Conservation (phyloP, 2,329 filamentous ascomycete genomes). For the Venturia asperata region DNA sequence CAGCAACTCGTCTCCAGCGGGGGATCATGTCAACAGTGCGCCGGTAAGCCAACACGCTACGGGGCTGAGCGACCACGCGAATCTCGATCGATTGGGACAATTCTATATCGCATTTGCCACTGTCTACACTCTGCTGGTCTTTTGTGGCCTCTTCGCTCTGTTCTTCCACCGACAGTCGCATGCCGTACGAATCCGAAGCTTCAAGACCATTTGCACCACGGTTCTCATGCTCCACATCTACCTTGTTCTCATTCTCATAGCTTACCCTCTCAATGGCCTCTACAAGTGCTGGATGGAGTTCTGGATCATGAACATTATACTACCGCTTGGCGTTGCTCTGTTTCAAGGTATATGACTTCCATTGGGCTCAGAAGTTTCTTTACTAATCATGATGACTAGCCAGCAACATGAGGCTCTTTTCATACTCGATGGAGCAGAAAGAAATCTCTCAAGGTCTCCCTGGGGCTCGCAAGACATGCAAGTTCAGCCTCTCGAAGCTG, state of each 20-base stretch:
- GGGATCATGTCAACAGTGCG: neutral
- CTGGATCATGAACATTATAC: conserved; percentile 60
- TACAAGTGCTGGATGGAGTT: conserved; percentile 50
- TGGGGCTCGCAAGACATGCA: conserved; percentile 36
- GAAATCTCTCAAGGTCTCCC: conserved; percentile 24
- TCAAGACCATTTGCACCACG: conserved; percentile 37
- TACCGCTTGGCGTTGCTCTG: conserved; percentile 58
- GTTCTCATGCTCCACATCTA: conserved; percentile 39
- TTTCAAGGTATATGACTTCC: conserved; percentile 48
- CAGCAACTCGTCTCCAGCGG: neutral
- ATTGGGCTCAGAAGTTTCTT: too few species aligned
- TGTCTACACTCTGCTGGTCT: conserved; percentile 20
- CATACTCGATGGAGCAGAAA: conserved; percentile 19
- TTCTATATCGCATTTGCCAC: conserved; percentile 21
- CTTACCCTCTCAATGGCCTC: conserved; percentile 33
- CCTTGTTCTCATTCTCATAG: conserved; percentile 37
- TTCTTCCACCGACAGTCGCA: conserved; percentile 30
- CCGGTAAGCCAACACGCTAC: neutral
- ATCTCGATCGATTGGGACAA: conserved; percentile 18
- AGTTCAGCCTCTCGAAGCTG: conserved; percentile 24
- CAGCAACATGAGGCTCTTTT: conserved; percentile 21
- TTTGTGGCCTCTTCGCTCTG: conserved; percentile 32
- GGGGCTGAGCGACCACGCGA: neutral
- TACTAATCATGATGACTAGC: conserved; percentile 15
- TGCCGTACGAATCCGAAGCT: conserved; percentile 37